These are phyloP conservation scores for Rhodotorula babjevae DNA, from an alignment of 768 basidiomycete genomes.

Conservation along the genomic window DNA sequence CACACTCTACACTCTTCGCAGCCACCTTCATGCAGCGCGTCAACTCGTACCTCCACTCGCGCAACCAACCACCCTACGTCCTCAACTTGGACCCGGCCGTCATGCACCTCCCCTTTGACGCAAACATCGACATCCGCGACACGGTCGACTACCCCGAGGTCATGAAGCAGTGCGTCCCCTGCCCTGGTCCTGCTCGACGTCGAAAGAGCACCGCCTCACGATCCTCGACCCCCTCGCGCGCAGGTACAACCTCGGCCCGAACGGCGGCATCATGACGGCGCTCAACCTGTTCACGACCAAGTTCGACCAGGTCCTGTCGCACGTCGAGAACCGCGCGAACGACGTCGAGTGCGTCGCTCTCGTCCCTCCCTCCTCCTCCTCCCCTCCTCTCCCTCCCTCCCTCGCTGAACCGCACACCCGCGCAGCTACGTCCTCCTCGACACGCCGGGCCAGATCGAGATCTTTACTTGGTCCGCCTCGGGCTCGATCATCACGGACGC, in stretches of 20 bases:
- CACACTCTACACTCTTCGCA: slow-evolving; percentile 46
- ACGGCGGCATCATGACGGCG: slow-evolving; percentile 94
- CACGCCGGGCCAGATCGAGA: slow-evolving; percentile 98
- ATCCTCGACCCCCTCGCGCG: background rate
- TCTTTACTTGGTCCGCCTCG: slow-evolving; percentile 99
- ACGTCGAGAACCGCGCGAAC: slow-evolving; percentile 73
- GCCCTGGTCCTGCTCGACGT: too few species aligned
- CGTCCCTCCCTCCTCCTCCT: slow-evolving; percentile 57
- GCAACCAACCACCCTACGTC: slow-evolving; percentile 65
- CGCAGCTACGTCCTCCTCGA: slow-evolving; percentile 86
- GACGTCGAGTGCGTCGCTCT: slow-evolving; percentile 89
- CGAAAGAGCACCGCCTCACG: background rate
- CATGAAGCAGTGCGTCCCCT: slow-evolving; percentile 90
- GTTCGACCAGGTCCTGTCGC: slow-evolving; percentile 87
- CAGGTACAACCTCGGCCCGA: slow-evolving; percentile 96
- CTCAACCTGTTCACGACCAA: slow-evolving; percentile 98
- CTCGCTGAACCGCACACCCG: background rate
- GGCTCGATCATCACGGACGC: slow-evolving; percentile 98
- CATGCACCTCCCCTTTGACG: slow-evolving; percentile 79
- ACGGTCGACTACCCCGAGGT: slow-evolving; percentile 96
- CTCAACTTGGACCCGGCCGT: slow-evolving; percentile 98
- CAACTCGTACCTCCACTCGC: slow-evolving; percentile 80
- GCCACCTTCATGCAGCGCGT: slow-evolving; percentile 94
- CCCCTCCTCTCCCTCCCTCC: background rate
- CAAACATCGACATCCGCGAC: slow-evolving; percentile 97